A percentile compares a stretch with the other conserved stretches of the same genome.
phyloP scores from a whole-genome alignment of 768 basidiomycete genomes.

The Russula earlei region DNA sequence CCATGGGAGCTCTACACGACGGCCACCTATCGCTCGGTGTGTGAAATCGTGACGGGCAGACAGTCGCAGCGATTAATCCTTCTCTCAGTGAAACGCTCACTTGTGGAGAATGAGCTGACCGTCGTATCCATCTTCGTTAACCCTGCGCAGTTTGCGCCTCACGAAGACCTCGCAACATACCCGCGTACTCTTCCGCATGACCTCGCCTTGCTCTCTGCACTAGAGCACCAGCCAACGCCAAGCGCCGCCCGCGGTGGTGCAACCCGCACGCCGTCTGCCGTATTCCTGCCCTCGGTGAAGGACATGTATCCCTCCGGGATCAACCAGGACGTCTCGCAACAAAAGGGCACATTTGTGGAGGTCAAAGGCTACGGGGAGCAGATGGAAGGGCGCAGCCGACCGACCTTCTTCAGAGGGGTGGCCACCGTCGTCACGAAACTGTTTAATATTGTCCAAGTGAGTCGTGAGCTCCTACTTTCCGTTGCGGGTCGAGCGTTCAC shows the following conservation, averaged over 20 bases:
- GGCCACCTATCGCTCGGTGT: conserved; percentile 88
- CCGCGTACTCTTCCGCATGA: conserved; percentile 80
- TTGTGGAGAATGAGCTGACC: conserved; percentile 73
- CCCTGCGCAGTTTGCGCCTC: conserved; percentile 93
- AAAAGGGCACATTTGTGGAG: conserved; percentile 86
- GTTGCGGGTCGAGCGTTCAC: conserved; percentile 1
- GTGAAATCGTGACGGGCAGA: conserved; percentile 21
- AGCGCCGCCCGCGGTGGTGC: conserved; percentile 9
- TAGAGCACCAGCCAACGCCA: conserved; percentile 23
- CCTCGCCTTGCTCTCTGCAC: conserved; percentile 46
- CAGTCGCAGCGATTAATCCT: not conserved
- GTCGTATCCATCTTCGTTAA: conserved; percentile 97
- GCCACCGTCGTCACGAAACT: conserved; percentile 92
- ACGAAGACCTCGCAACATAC: conserved; percentile 87
- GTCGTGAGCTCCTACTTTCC: conserved; percentile 19
- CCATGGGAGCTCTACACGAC: conserved; percentile 94
- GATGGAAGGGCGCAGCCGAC: conserved; percentile 85
- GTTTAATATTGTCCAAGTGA: conserved; percentile 83
- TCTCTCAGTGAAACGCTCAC: conserved; percentile 59
- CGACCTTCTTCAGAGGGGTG: conserved; percentile 91
- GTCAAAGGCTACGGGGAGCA: conserved; percentile 85
- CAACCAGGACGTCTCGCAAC: conserved; percentile 57
- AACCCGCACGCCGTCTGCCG: conserved; percentile 43
- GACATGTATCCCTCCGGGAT: conserved; percentile 96
- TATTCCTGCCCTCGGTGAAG: conserved; percentile 69